Conservation (phyloP, 2,329 filamentous ascomycete genomes). For the Penicillium verrucosum region DNA sequence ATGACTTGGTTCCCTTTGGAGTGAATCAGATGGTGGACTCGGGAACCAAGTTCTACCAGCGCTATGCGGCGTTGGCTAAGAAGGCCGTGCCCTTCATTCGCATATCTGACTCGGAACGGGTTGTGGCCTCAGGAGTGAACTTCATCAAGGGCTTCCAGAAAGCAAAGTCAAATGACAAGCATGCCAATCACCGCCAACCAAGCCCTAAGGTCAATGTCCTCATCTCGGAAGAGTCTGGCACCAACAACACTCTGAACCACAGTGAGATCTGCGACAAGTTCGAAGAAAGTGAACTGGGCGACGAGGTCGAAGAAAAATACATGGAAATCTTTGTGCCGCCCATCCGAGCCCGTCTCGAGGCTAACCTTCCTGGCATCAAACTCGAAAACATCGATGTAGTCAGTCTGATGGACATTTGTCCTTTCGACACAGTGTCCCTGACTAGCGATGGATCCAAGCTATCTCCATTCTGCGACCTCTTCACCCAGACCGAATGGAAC, state of each 20-base stretch:
- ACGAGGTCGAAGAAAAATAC: conserved; percentile 57
- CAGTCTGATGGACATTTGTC: conserved; percentile 82
- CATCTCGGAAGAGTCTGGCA: conserved; percentile 59
- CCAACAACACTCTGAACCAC: conserved; percentile 82
- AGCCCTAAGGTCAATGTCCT: conserved; percentile 63
- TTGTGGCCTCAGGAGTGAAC: conserved; percentile 69
- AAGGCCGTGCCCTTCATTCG: conserved; percentile 66
- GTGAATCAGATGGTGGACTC: conserved; percentile 69
- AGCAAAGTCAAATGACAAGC: conserved; percentile 47
- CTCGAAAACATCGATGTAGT: conserved; percentile 62
- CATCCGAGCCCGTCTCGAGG: conserved; percentile 68
- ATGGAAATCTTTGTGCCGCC: conserved; percentile 61
- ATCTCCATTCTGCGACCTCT: conserved; percentile 73
- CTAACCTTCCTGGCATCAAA: conserved; percentile 64
- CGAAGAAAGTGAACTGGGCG: conserved; percentile 51
- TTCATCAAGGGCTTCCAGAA: conserved; percentile 72
- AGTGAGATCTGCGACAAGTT: conserved; percentile 65
- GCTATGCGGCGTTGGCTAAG: conserved; percentile 64
- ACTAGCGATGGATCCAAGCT: conserved; percentile 50
- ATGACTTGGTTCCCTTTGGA: conserved; percentile 67
- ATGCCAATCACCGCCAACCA: conserved; percentile 44
- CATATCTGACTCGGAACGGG: conserved; percentile 66
- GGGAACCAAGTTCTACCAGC: conserved; percentile 69
- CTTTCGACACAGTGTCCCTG: conserved; percentile 72
- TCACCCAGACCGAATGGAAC: conserved; percentile 69